These are phyloP conservation scores for Plantago rigida DNA, from an alignment of 305 asterid genomes.

Conservation along the genomic window DNA sequence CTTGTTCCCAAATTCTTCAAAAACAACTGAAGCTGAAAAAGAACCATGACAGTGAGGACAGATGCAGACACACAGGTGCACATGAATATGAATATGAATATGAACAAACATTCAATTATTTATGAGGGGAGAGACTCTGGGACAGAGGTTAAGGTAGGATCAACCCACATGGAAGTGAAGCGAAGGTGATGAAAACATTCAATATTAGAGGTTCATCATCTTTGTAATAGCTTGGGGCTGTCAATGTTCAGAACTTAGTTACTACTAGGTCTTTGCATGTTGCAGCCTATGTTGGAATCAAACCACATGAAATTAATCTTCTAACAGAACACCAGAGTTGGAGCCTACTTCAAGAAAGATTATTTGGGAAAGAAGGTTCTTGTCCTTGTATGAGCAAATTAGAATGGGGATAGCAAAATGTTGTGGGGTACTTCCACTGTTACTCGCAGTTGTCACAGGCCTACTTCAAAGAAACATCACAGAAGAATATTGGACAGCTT, in stretches of 20 bases:
- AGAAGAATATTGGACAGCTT: too few species aligned
- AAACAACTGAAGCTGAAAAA: slow-evolving; percentile 65
- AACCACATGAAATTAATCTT: not conserved
- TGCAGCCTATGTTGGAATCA: not conserved
- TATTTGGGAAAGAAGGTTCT: not conserved
- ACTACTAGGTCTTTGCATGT: not conserved
- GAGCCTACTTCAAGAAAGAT: not conserved
- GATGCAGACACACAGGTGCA: too few species aligned
- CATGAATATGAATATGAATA: too few species aligned
- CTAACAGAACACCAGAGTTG: not conserved
- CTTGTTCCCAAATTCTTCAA: slow-evolving; percentile 72
- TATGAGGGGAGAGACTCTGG: too few species aligned
- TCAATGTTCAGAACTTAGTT: not conserved
- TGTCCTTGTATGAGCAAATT: not conserved
- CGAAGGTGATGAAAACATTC: too few species aligned
- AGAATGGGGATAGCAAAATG: not conserved
- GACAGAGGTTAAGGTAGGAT: too few species aligned
- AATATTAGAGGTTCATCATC: too few species aligned
- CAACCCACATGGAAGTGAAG: too few species aligned
- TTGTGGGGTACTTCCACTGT: not conserved
- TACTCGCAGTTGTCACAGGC: too few species aligned
- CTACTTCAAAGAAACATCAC: too few species aligned
- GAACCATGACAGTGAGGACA: slow-evolving; percentile 14
- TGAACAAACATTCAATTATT: too few species aligned
- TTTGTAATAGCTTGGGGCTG: too few species aligned